These are phyloP conservation scores for Sporothrix inflata DNA, from an alignment of 2,329 filamentous ascomycete species.

Conservation along the genomic window DNA sequence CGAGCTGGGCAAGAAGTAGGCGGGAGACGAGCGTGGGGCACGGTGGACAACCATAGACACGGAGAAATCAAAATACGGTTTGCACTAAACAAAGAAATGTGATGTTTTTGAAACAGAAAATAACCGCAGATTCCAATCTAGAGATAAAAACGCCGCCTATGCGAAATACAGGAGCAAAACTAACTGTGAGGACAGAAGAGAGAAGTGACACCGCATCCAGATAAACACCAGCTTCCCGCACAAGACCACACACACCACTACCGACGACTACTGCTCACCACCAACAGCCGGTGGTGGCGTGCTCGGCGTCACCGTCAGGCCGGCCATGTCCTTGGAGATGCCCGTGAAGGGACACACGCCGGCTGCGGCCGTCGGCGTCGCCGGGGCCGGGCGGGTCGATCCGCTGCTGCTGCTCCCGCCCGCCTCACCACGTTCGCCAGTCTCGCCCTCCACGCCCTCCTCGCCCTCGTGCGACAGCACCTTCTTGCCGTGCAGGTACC, in stretches of 20 bases:
- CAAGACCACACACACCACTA: background rate
- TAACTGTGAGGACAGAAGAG: background rate
- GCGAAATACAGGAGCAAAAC: background rate
- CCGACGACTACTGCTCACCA: background rate
- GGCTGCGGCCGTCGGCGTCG: background rate
- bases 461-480: conserved; percentile 47
- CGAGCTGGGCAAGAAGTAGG: conserved; percentile 45
- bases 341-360: conserved; percentile 39
- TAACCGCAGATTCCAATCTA: conserved; percentile 5
- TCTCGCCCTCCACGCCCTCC: background rate
- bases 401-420: background rate
- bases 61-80: background rate
- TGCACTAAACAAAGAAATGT: background rate
- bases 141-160: conserved; percentile 6
- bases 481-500: conserved; percentile 66
- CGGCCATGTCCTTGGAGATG: conserved; percentile 33
- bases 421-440: background rate
- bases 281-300: background rate
- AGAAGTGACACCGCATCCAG: background rate
- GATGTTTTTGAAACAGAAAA: background rate
- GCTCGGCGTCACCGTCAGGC: conserved; percentile 30
- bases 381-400: background rate
- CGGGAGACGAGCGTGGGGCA: background rate
- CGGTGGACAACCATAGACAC: background rate
- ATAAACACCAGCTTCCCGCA: background rate